Evolutionary conservation across 2,329 filamentous ascomycete genomes (phyloP).

Genomic region (Madurella fahalii): DNA sequence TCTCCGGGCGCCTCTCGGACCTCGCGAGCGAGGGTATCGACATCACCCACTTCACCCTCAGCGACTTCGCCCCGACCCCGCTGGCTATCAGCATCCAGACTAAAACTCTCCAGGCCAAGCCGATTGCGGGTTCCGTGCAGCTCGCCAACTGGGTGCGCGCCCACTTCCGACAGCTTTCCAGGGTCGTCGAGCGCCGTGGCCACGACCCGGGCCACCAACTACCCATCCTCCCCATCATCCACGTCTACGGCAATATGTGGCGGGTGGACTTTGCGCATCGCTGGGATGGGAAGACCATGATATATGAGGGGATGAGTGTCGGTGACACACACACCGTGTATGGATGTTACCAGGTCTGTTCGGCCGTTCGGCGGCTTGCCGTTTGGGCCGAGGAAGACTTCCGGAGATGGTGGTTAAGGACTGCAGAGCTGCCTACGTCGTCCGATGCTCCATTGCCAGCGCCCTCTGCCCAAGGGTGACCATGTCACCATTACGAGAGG

Average conservation of each 20-base stretch:
- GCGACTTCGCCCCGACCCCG: conserved; percentile 8
- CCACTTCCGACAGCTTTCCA: conserved; percentile 9
- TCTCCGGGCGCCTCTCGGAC: conserved; percentile 5
- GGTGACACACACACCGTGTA: conserved; percentile 9
- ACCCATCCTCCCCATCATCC: conserved; percentile 6
- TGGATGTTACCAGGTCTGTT: conserved; percentile 10
- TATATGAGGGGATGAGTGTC: conserved; percentile 4
- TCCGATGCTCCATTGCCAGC: background rate
- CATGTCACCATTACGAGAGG: background rate
- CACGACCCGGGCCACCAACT: conserved; percentile 2
- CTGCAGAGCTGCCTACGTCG: background rate
- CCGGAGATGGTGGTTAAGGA: conserved; percentile 2
- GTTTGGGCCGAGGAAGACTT: conserved; percentile 7
- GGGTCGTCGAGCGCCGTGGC: conserved; percentile 1
- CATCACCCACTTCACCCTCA: conserved; percentile 2
- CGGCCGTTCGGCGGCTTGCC: conserved; percentile 6
- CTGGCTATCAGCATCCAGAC: conserved; percentile 9
- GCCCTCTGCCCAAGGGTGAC: background rate
- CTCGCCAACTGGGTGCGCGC: conserved; percentile 10
- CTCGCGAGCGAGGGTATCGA: conserved; percentile 7
- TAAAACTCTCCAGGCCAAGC: conserved; percentile 6
- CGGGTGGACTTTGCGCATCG: conserved; percentile 10
- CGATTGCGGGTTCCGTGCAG: conserved; percentile 4
- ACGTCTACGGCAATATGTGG: conserved; percentile 4
- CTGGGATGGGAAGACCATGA: conserved; percentile 9